Base-by-base conservation (phyloP, 768 basidiomycete species). In the Inosperma sp. region DNA sequence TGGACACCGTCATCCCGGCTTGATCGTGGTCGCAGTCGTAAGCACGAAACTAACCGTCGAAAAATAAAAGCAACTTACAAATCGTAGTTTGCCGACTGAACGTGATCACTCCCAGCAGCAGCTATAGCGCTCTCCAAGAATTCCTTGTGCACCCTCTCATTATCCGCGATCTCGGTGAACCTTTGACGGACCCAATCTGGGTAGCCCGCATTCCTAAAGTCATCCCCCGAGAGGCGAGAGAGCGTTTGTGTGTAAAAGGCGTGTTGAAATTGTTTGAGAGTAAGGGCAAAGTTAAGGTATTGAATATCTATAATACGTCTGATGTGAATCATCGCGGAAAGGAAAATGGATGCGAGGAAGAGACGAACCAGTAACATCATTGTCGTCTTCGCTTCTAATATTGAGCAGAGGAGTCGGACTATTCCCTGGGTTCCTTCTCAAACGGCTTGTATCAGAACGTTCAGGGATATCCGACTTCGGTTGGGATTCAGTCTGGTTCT, bases 51-150 rank as follows among this genome's bases (percentile, higher is more conserved):
- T 21, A 5, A 7, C 27, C 5, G 22, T 5, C 35, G 22, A 49
- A 50, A 31, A 30, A 7, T 5, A 30, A 5, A 16, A 16, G 33
- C 13, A 1, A 67, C 77, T 40, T 52, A 81, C 80, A 86, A 84
- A 35, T 58, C 58, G 64, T 88, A 88, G n/a, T 71, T 64, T 70
- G 86, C 88, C 3, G 79, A 68, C 58, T 74, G 49, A 10, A 76
- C 69, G 7, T 78, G 74, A 25, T 59, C 52, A 1, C 52, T 62
- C 0, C 68, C 70, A 5, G 69, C 63, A 22, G 66, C 68, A 1
- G 76, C 74, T 7, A 77, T 65, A 23, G 71, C 71, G 4, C 76
- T 79, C 6, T 70, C 31, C 25, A 68, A 49, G 37, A 65, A 68
- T 2, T 59, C 59, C 13, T 49, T 43, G 29, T 88, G 85, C 9